Percentiles rank a stretch among this genome's conserved stretches.
Evolutionary conservation across 2,329 filamentous ascomycete species (phyloP).

Genomic region (Orbilia ellipsospora): DNA sequence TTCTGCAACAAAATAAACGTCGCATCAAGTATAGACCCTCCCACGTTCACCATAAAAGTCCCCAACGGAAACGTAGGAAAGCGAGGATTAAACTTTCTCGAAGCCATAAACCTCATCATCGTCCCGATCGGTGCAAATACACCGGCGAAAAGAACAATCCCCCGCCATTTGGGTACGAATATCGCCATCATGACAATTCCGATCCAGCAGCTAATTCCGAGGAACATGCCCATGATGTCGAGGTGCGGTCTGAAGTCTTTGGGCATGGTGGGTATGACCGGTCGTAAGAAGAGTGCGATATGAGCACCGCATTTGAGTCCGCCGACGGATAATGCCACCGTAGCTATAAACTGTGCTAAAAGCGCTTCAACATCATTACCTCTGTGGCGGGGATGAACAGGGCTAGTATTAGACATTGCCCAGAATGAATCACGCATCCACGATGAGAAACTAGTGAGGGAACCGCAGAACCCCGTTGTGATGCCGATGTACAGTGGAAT

Average conservation of each 20-base stretch:
- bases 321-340: conserved; percentile 75
- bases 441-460: conserved; percentile 88
- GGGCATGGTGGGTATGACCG: conserved; percentile 70
- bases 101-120: conserved; percentile 77
- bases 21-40: conserved; percentile 78
- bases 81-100: conserved; percentile 75
- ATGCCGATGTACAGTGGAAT: conserved; percentile 89
- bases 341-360: conserved; percentile 78
- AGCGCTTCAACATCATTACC: conserved; percentile 87
- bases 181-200: conserved; percentile 78
- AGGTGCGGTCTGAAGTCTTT: conserved; percentile 71
- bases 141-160: conserved; percentile 77
- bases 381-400: conserved; percentile 69
- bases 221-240: conserved; percentile 72
- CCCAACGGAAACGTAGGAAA: conserved; percentile 79
- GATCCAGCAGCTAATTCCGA: conserved; percentile 81
- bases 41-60: conserved; percentile 83
- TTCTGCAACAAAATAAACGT: conserved; percentile 68
- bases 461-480: conserved; percentile 87
- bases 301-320: conserved; percentile 80
- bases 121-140: conserved; percentile 86
- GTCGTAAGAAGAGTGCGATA: conserved; percentile 68
- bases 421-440: conserved; percentile 85
- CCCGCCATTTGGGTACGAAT: conserved; percentile 83
- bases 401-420: conserved; percentile 76